phyloP scores from a whole-genome alignment of 768 basidiomycete species.

The Suillus variegatus region DNA sequence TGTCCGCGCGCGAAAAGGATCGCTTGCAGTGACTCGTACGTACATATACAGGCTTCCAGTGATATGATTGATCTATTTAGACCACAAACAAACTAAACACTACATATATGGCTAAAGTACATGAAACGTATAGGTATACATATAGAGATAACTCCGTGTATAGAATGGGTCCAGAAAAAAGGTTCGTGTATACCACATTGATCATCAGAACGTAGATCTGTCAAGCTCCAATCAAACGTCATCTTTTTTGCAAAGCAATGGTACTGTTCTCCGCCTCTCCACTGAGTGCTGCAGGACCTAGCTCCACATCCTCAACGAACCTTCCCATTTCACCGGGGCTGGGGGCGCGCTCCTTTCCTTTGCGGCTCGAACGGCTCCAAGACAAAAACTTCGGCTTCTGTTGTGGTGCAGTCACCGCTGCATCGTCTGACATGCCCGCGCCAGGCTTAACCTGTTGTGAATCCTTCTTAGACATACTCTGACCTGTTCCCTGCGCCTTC shows the following conservation, averaged over 20 bases:
- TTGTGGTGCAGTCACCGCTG: slow-evolving; percentile 33
- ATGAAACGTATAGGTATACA: neutral
- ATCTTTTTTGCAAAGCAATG: neutral
- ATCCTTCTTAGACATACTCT: slow-evolving; percentile 33
- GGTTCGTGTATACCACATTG: neutral
- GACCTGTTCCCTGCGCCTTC: slow-evolving; percentile 26
- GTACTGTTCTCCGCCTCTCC: neutral
- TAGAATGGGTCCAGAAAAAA: neutral
- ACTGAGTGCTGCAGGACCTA: neutral
- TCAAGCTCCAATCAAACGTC: neutral
- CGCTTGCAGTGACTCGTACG: neutral
- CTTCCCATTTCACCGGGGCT: slow-evolving; percentile 32
- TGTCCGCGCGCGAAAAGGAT: no score
- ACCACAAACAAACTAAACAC: neutral
- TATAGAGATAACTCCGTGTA: neutral
- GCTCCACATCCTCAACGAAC: slow-evolving; percentile 40
- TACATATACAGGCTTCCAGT: neutral
- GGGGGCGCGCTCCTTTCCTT: slow-evolving; percentile 24
- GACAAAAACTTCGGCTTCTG: slow-evolving; percentile 11
- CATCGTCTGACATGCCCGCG: slow-evolving; percentile 42
- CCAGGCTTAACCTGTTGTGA: slow-evolving; percentile 54
- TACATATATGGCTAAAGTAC: neutral
- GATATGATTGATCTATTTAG: neutral
- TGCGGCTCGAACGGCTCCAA: slow-evolving; percentile 14
- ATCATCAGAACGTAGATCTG: neutral